Conservation (phyloP, 345 rosid genomes). For the Hevea brasiliensis region DNA sequence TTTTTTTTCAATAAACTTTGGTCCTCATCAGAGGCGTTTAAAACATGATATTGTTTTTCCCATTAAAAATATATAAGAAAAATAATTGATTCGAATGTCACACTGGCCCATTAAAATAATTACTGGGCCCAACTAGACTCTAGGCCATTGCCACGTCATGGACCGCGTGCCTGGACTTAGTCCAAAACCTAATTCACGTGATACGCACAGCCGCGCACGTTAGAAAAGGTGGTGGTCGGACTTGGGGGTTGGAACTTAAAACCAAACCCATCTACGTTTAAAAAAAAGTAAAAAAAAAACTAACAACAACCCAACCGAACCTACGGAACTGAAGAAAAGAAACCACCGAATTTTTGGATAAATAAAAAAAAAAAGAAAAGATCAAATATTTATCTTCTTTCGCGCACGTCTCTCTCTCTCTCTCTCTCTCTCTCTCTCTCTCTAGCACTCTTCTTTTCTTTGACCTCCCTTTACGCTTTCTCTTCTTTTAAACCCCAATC, state of each 20-base stretch:
- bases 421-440: neutral
- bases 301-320: neutral
- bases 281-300: neutral
- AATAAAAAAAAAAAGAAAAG: neutral
- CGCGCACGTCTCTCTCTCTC: neutral
- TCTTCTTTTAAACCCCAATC: slow-evolving; percentile 1
- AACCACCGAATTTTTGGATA: neutral
- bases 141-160: neutral
- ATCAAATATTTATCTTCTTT: neutral
- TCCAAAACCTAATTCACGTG: neutral
- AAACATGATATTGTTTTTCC: too few relatives aligned
- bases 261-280: neutral
- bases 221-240: neutral
- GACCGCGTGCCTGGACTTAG: neutral
- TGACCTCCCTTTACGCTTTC: slow-evolving; percentile 9
- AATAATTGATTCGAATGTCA: too few relatives aligned
- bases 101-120: too few relatives aligned
- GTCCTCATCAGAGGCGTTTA: too few relatives aligned
- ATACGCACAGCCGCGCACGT: neutral
- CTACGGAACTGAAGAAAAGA: neutral
- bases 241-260: neutral
- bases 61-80: too few relatives aligned
- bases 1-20: too few relatives aligned
- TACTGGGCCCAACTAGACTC: neutral
- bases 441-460: neutral